These are phyloP conservation scores for Onygenales sp. DNA, from an alignment of 2,329 filamentous ascomycete species.

Conservation along the genomic window DNA sequence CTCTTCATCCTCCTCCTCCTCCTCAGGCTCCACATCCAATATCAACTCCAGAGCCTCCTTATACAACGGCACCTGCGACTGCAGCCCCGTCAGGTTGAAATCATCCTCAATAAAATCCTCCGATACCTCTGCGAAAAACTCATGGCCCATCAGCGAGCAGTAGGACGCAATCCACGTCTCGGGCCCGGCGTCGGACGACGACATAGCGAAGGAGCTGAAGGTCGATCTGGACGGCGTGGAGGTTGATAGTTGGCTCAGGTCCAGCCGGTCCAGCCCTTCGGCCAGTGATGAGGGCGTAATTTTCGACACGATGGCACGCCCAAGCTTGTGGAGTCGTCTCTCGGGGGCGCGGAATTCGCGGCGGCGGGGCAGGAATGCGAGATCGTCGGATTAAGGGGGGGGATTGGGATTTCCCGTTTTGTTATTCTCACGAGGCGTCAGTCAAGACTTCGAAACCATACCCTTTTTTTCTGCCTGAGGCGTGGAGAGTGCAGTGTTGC, in stretches of 20 bases:
- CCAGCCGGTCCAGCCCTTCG: conserved; percentile 39
- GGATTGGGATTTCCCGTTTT: not conserved
- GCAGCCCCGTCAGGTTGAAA: conserved; percentile 93
- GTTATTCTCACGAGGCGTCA: not conserved
- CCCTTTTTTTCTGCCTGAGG: not conserved
- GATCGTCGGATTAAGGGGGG: not conserved
- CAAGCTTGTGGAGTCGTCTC: conserved; percentile 12
- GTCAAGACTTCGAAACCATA: not conserved
- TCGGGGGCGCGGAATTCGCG: not conserved
- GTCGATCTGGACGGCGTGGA: conserved; percentile 31
- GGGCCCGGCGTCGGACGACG: conserved; percentile 37
- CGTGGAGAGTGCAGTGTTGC: not conserved
- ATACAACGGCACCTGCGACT: conserved; percentile 95
- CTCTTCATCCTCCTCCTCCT: conserved; percentile 59
- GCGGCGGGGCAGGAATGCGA: not conserved
- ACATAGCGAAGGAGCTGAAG: conserved; percentile 34
- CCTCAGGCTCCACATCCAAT: conserved; percentile 92
- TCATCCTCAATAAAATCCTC: conserved; percentile 99
- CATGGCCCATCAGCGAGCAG: conserved; percentile 88
- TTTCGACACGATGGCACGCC: conserved; percentile 36
- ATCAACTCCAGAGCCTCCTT: conserved; percentile 99
- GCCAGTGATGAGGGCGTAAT: conserved; percentile 36
- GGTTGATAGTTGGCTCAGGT: conserved; percentile 36
- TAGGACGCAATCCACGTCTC: conserved; percentile 99
- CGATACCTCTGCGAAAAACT: conserved; percentile 97